phyloP scores from a whole-genome alignment of 805 yeast genomes.

The Starmera quercuum region DNA sequence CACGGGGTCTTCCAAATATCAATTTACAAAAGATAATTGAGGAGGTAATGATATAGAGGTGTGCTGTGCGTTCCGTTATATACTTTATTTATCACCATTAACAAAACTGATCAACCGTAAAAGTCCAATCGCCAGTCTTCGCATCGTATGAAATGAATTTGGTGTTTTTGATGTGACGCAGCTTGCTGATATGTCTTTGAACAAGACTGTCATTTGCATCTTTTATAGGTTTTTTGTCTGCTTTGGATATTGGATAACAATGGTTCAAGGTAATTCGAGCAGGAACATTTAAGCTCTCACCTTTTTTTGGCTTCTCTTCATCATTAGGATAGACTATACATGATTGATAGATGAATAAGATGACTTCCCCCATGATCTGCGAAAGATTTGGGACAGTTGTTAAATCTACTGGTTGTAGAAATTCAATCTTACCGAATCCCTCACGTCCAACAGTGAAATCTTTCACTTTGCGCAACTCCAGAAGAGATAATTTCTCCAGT shows the following conservation, averaged over 20 bases:
- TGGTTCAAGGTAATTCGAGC: conserved; percentile 68
- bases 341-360: conserved; percentile 51
- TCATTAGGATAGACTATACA: conserved; percentile 71
- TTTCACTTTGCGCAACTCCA: conserved; percentile 55
- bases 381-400: conserved; percentile 54
- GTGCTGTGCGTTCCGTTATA: too few species aligned
- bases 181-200: conserved; percentile 56
- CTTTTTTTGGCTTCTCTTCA: conserved; percentile 50
- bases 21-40: too few species aligned
- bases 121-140: conserved; percentile 64
- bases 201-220: conserved; percentile 73
- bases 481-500: conserved; percentile 48
- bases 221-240: conserved; percentile 62
- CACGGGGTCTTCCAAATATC: too few species aligned
- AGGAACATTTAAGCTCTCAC: conserved; percentile 79
- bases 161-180: conserved; percentile 52
- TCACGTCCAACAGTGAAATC: conserved; percentile 73
- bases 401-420: conserved; percentile 76
- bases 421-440: conserved; percentile 66
- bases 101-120: conserved; percentile 32
- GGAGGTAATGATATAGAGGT: too few species aligned
- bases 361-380: conserved; percentile 57
- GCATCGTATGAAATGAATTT: conserved; percentile 75
- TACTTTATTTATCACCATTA: too few species aligned
- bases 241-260: conserved; percentile 73